phyloP scores from a whole-genome alignment of 1,139 yeast genomes.

The Protomyces inouyei region DNA sequence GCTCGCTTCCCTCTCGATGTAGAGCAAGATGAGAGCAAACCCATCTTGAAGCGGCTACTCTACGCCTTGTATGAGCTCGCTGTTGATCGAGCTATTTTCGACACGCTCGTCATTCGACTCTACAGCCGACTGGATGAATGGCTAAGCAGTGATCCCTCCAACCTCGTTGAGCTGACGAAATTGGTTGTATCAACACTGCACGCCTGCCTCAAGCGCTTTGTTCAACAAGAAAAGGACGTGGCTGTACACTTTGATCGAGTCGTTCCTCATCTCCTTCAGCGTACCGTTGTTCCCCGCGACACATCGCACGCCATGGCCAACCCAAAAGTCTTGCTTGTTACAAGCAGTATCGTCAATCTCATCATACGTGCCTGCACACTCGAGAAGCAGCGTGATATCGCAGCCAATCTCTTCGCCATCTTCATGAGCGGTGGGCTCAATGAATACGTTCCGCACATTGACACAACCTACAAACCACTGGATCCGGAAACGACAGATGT shows the following conservation, averaged over 20 bases:
- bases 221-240: constrained; percentile 39
- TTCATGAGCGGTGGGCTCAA: constrained; percentile 32
- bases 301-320: constrained; percentile 3
- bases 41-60: constrained; percentile 32
- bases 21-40: constrained; percentile 33
- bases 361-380: constrained; percentile 27
- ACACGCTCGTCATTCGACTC: constrained; percentile 40
- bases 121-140: constrained; percentile 36
- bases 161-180: constrained; percentile 26
- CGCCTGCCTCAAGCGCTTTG: constrained; percentile 27
- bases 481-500: neutral
- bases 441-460: constrained; percentile 15
- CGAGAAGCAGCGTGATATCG: constrained; percentile 32
- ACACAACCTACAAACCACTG: neutral
- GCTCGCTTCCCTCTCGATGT: constrained; percentile 48
- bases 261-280: constrained; percentile 34
- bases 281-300: constrained; percentile 29
- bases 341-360: constrained; percentile 29
- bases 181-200: constrained; percentile 30
- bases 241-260: constrained; percentile 38
- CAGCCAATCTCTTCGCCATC: constrained; percentile 33
- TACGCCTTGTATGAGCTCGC: constrained; percentile 39
- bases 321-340: constrained; percentile 21
- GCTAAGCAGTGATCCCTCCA: constrained; percentile 24
- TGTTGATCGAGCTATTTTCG: constrained; percentile 38